Conservation (phyloP, 306 rosid species). For the Macrotyloma uniflorum region DNA sequence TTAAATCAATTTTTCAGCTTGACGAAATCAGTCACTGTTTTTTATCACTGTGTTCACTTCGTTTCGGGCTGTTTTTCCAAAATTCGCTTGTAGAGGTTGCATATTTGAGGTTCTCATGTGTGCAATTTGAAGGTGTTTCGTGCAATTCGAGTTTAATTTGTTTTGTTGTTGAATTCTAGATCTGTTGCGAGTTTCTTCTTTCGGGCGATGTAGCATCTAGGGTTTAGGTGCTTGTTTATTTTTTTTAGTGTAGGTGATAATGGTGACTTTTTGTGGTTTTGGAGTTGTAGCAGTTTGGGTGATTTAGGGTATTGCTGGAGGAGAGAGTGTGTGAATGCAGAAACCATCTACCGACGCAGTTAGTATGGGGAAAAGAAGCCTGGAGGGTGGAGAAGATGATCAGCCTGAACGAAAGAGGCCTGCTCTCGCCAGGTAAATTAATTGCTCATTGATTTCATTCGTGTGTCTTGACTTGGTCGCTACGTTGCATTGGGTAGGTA, state of each 20-base stretch:
- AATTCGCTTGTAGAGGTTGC: conserved; percentile 11
- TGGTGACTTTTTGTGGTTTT: conserved; percentile 40
- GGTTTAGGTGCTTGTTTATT: conserved; percentile 30
- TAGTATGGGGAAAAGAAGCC: conserved; percentile 75
- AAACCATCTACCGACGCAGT: conserved; percentile 59
- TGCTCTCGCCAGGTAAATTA: conserved; percentile 85
- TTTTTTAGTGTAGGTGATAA: conserved; percentile 7
- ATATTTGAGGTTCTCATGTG: not conserved
- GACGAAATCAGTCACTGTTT: not conserved
- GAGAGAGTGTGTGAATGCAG: conserved; percentile 58
- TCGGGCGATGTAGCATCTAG: conserved; percentile 30
- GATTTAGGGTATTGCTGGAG: conserved; percentile 30
- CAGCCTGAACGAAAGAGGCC: conserved; percentile 96
- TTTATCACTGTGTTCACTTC: not conserved
- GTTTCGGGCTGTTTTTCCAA: not conserved
- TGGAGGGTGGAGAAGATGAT: conserved; percentile 89
- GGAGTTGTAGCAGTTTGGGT: conserved; percentile 55
- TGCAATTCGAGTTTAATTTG: conserved; percentile 40
- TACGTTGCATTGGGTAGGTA: not conserved
- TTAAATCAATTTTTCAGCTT: conserved; percentile 12
- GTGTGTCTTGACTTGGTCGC: not conserved
- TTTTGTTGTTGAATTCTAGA: conserved; percentile 36
- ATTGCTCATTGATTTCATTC: not conserved
- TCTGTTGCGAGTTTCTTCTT: conserved; percentile 38
- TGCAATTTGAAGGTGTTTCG: not conserved